Evolutionary conservation across 306 rosid species (phyloP), one percentile per base, ranked within the genome.

Genomic region (Comarum palustre): DNA sequence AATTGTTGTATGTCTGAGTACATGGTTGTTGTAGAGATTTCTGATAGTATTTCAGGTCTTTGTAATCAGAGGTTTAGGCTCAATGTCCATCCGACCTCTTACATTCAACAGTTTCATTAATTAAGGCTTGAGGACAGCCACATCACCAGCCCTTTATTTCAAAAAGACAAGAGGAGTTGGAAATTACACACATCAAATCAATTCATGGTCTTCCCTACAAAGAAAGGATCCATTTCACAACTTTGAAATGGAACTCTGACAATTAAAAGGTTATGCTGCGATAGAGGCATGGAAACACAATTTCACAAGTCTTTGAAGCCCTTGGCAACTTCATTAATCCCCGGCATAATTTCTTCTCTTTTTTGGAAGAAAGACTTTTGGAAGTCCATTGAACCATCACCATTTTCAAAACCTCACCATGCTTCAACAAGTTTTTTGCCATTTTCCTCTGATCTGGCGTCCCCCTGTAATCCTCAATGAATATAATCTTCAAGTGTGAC

Each of bases 381-480:
- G 38, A 34, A 34, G 38, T 8, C 42, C 42, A 3, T 15, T 57
- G 7, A 10, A 60, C 22, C 2, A 4, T 31, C 22, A 31, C 41
- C 15, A 2, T 14, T 2, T 14, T 31, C 66, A 60, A 31, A 60
- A 16, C 66, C 42, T 14, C 22, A 32, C 66, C 66, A n/a, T 60
- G 66, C 20, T 60, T 60, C 66, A 60, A 60, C 42, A 60, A 31
- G 66, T 60, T 31, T 16, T 60, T 22, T 60, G 41, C 66, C 66
- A 60, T 20, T 60, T 60, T 8, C 66, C 31, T 60, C 42, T 60
- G 41, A 31, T 60, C 42, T 27, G 66, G 42, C 10, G 9, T 25
- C 11, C 66, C 38, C 66, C 4, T 29, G 24, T 8, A 60, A 6
- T 39, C 42, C 11, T n/a, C 3, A 14, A 60, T 5, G 24, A 22